Conservation (phyloP, 345 rosid species). For the Trapa bicornis region DNA sequence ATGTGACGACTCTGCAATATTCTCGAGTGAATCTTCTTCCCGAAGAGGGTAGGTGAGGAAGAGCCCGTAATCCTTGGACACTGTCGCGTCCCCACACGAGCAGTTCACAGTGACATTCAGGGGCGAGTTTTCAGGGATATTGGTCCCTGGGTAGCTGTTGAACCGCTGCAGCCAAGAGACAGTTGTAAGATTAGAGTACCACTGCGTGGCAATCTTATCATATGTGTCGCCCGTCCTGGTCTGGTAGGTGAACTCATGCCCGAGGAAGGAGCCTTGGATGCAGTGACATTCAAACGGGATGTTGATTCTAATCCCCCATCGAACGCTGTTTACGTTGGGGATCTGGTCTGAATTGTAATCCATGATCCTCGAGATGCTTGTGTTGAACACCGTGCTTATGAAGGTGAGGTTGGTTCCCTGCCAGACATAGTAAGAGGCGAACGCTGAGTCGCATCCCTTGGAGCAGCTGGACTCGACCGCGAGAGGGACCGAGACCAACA, state of each 20-base stretch:
- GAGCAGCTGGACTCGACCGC: slow-evolving; percentile 32
- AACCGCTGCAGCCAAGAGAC: slow-evolving; percentile 12
- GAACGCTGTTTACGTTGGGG: slow-evolving; percentile 27
- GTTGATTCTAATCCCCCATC: slow-evolving; percentile 17
- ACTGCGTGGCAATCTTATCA: slow-evolving; percentile 4
- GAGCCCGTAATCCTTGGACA: slow-evolving; percentile 48
- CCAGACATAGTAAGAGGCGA: slow-evolving; percentile 60
- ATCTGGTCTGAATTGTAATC: slow-evolving; percentile 26
- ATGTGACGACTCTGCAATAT: slow-evolving; percentile 26
- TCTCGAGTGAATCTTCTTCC: slow-evolving; percentile 30
- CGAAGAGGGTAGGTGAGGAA: slow-evolving; percentile 63
- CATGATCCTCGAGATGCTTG: slow-evolving; percentile 9
- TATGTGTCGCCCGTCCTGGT: slow-evolving; percentile 23
- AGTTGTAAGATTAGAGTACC: slow-evolving; percentile 45
- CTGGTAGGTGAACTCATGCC: slow-evolving; percentile 30
- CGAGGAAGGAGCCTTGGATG: slow-evolving; percentile 32
- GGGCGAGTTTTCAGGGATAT: slow-evolving; percentile 27
- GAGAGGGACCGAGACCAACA: slow-evolving; percentile 10
- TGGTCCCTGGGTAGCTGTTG: slow-evolving; percentile 17
- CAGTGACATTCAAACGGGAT: slow-evolving; percentile 72
- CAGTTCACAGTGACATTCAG: slow-evolving; percentile 59
- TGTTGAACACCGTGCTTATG: slow-evolving; percentile 27
- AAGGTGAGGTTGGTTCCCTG: slow-evolving; percentile 21
- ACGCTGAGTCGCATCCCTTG: slow-evolving; percentile 29
- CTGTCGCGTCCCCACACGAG: slow-evolving; percentile 42